phyloP scores from a whole-genome alignment of 345 rosid species.

The Eutrema heterophyllum region DNA sequence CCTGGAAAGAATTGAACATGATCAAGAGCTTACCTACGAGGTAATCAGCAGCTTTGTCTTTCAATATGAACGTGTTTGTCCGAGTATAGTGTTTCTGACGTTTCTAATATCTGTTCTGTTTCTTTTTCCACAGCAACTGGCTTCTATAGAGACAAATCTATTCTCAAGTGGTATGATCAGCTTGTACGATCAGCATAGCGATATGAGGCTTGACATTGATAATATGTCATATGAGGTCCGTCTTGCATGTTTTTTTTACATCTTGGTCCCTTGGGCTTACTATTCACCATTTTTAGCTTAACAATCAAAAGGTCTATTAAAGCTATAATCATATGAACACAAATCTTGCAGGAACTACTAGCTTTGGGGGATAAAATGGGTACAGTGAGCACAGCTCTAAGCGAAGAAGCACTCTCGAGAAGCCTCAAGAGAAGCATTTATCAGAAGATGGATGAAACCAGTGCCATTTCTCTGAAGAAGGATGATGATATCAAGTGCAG shows the following conservation, averaged over 20 bases:
- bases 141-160: conserved; percentile 71
- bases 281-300: not conserved
- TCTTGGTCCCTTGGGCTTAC: not conserved
- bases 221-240: conserved; percentile 96
- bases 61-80: conserved; percentile 18
- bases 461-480: not conserved
- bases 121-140: conserved; percentile 59
- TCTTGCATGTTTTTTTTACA: conserved; percentile 6
- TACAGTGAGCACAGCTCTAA: conserved; percentile 86
- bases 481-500: conserved; percentile 70
- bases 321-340: conserved; percentile 5
- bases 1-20: conserved; percentile 85
- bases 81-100: not conserved
- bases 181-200: conserved; percentile 83
- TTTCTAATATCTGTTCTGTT: not conserved
- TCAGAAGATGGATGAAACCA: conserved; percentile 34
- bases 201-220: conserved; percentile 96
- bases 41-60: conserved; percentile 31
- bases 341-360: conserved; percentile 62
- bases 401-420: conserved; percentile 73
- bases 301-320: not conserved
- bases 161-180: conserved; percentile 53
- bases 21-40: conserved; percentile 74
- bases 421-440: conserved; percentile 57
- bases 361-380: conserved; percentile 98